Evolutionary conservation across 495 filamentous ascomycete genomes (phyloP).

Genomic region (Aspergillus diversus): DNA sequence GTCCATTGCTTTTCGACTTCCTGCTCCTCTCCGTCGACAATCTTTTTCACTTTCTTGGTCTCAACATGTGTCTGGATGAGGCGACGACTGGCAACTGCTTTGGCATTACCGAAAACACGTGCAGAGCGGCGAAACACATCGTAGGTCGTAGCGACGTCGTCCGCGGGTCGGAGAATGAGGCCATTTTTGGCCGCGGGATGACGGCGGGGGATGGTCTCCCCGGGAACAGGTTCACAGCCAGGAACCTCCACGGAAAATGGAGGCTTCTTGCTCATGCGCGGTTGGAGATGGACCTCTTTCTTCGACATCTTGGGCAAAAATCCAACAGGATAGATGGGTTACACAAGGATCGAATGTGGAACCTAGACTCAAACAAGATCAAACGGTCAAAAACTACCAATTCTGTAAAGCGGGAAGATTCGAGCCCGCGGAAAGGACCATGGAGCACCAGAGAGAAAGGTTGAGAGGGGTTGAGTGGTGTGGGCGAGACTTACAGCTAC

Average conservation of each 20-base stretch:
- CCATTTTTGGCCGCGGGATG: constrained; percentile 72
- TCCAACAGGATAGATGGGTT: constrained; percentile 4
- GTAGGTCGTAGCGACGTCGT: constrained; percentile 79
- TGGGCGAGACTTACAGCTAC: neutral
- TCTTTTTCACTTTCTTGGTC: constrained; percentile 96
- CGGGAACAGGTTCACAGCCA: constrained; percentile 68
- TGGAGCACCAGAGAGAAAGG: constrained; percentile 13
- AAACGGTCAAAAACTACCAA: neutral
- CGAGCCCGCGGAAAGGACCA: too few species aligned
- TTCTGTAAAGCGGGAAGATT: too few species aligned
- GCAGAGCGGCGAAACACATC: constrained; percentile 82
- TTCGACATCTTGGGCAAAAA: constrained; percentile 39
- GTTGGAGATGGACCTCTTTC: constrained; percentile 62
- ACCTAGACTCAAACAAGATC: neutral
- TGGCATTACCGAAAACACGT: constrained; percentile 83
- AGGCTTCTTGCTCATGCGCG: constrained; percentile 57
- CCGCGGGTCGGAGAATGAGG: constrained; percentile 65
- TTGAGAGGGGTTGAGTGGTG: constrained; percentile 8
- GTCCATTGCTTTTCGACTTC: constrained; percentile 96
- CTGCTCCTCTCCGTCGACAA: constrained; percentile 84
- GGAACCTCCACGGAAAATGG: constrained; percentile 84
- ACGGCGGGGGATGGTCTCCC: constrained; percentile 90
- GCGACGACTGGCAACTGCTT: constrained; percentile 78
- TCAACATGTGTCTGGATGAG: constrained; percentile 86
- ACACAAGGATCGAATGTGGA: constrained; percentile 16